A percentile compares a stretch with the other conserved stretches of the same genome.
Evolutionary conservation across 208 protist species (phyloP).

Genomic region (Zelonia costaricensis): DNA sequence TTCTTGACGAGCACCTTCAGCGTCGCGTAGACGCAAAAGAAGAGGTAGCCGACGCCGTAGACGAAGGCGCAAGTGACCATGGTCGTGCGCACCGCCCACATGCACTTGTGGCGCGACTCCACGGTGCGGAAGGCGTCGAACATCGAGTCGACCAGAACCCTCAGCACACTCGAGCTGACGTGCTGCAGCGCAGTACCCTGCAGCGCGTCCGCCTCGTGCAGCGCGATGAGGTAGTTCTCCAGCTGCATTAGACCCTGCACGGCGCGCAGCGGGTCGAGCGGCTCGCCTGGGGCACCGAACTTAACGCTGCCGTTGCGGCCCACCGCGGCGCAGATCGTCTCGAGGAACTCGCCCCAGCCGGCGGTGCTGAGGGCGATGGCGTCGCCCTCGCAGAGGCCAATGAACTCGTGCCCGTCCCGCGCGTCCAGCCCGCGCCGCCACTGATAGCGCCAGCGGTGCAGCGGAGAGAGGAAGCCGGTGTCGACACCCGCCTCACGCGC

Average conservation of each 20-base stretch:
- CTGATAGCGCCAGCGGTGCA: conserved; percentile 51
- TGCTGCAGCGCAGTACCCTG: conserved; percentile 49
- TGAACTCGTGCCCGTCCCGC: conserved; percentile 41
- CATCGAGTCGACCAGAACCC: conserved; percentile 49
- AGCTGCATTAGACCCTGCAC: conserved; percentile 70
- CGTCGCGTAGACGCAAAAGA: conserved; percentile 51
- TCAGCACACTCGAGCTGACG: conserved; percentile 35
- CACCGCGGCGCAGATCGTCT: conserved; percentile 46
- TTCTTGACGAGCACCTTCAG: conserved; percentile 77
- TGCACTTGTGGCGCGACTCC: conserved; percentile 30
- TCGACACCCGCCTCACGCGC: conserved; percentile 51
- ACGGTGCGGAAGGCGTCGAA: conserved; percentile 77
- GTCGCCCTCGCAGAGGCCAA: conserved; percentile 22
- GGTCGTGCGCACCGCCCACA: conserved; percentile 38
- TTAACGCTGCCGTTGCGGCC: conserved; percentile 29
- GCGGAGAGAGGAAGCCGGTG: conserved; percentile 58
- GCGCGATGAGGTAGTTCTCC: conserved; percentile 74
- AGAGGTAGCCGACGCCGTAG: conserved; percentile 54
- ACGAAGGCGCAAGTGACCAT: conserved; percentile 44
- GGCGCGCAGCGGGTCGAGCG: conserved; percentile 62
- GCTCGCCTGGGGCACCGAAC: conserved; percentile 20
- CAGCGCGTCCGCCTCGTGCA: conserved; percentile 57
- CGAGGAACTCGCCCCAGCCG: conserved; percentile 69
- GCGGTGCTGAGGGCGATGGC: conserved; percentile 56
- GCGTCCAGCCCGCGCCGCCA: conserved; percentile 33